A percentile compares a stretch with the other conserved stretches of the same genome.
Conservation (phyloP, 176 grass and related monocot species). For the Carex scoparia region DNA sequence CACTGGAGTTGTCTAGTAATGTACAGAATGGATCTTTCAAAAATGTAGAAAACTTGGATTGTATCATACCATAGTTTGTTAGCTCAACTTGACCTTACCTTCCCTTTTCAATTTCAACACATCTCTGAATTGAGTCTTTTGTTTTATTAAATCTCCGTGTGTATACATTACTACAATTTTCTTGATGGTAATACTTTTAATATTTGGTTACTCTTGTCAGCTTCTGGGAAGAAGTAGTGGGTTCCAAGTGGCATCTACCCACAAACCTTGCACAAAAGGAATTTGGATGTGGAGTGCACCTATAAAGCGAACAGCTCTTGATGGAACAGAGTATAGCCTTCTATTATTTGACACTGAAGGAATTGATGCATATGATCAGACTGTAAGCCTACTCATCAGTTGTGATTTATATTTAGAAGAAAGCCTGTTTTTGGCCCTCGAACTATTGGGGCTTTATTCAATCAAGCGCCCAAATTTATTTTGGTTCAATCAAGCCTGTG, state of each 20-base stretch:
- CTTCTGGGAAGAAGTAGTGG: constrained; percentile 70
- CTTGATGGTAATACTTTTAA: constrained; percentile 3
- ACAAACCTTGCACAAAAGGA: constrained; percentile 77
- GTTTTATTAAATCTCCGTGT: not conserved
- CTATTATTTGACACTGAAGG: constrained; percentile 70
- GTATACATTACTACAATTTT: not conserved
- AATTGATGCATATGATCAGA: constrained; percentile 87
- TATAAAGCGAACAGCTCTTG: constrained; percentile 59
- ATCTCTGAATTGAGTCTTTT: not conserved
- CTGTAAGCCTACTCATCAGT: constrained; percentile 27
- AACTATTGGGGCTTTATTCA: not conserved
- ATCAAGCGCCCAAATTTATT: not conserved
- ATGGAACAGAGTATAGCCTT: constrained; percentile 76
- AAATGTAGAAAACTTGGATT: not conserved
- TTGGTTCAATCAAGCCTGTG: not conserved
- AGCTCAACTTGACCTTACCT: not conserved
- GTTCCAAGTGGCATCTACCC: constrained; percentile 77
- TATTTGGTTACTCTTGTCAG: constrained; percentile 23
- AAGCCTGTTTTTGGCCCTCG: not conserved
- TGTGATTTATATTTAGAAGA: constrained; percentile 7
- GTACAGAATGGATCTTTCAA: not conserved
- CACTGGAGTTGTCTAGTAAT: constrained; percentile 1
- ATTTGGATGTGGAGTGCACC: constrained; percentile 90
- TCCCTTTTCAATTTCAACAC: not conserved
- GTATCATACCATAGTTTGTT: not conserved